Conservation (phyloP, 352 stramenopile genomes). For the Phytophthora crassamura region DNA sequence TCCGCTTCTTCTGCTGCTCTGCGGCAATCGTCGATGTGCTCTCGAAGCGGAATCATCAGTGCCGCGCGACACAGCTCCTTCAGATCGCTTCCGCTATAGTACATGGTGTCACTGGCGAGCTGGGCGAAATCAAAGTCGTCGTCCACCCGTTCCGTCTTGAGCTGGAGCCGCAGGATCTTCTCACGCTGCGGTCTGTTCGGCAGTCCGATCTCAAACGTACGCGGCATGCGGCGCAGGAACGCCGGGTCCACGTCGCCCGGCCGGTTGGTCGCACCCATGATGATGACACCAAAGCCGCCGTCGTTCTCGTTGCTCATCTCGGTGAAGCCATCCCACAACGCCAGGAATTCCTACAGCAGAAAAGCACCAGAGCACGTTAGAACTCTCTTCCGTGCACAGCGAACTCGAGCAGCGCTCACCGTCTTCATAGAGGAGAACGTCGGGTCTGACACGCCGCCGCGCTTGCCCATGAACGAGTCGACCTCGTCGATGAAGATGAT, state of each 20-base stretch:
- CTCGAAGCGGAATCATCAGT: conserved; percentile 87
- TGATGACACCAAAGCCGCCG: conserved; percentile 91
- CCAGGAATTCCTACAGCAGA: conserved; percentile 93
- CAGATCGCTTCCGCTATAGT: conserved; percentile 97
- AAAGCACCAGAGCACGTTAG: conserved; percentile 16
- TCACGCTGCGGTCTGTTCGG: conserved; percentile 87
- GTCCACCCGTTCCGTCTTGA: conserved; percentile 89
- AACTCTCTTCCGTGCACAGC: neutral
- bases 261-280: conserved; percentile 97
- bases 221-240: conserved; percentile 96
- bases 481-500: conserved; percentile 99
- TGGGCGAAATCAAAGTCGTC: conserved; percentile 79
- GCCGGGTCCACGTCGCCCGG: conserved; percentile 92
- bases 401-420: conserved; percentile 30
- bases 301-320: conserved; percentile 73
- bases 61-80: conserved; percentile 90
- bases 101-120: conserved; percentile 86
- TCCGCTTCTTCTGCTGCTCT: conserved; percentile 43
- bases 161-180: conserved; percentile 94
- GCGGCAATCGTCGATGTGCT: conserved; percentile 80
- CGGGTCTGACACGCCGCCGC: conserved; percentile 73
- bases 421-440: conserved; percentile 92
- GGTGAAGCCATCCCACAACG: conserved; percentile 97
- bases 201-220: conserved; percentile 96
- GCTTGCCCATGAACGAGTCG: conserved; percentile 92